Percentiles rank a stretch among this genome's conserved stretches.
These are phyloP conservation scores for Thamnidium elegans DNA, from an alignment of 192 early-diverging fungal genomes.

Conservation along the genomic window DNA sequence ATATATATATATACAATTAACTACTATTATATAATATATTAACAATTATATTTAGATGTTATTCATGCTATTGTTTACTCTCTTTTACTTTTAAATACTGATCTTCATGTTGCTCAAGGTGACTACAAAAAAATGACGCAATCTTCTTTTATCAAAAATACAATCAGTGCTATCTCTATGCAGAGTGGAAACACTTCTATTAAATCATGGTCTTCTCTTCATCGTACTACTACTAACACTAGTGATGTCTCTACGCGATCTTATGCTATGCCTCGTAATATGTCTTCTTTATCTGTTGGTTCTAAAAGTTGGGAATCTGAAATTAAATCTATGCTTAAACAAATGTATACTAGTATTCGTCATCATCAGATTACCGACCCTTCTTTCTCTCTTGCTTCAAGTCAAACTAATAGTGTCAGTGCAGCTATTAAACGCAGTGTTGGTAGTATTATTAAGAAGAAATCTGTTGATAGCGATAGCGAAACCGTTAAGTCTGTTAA, in stretches of 20 bases:
- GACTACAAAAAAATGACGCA: conserved; percentile 69
- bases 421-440: conserved; percentile 26
- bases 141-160: conserved; percentile 71
- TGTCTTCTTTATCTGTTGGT: not conserved
- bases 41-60: conserved; percentile 53
- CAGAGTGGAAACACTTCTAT: conserved; percentile 20
- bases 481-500: not conserved
- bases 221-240: conserved; percentile 18
- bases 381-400: conserved; percentile 11
- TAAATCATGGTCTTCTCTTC: conserved; percentile 3
- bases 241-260: not conserved
- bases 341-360: conserved; percentile 28
- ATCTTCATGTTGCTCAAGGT: conserved; percentile 81
- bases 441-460: conserved; percentile 22
- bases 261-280: not conserved
- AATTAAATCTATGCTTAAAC: conserved; percentile 14
- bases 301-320: conserved; percentile 13
- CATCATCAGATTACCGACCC: conserved; percentile 19
- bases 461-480: not conserved
- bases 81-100: conserved; percentile 86
- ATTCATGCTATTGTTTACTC: conserved; percentile 88
- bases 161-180: conserved; percentile 47
- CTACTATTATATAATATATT: not conserved
- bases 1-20: conserved; percentile 4
- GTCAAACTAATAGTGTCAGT: not conserved